Percentiles rank a stretch among this genome's conserved stretches.
These are phyloP conservation scores for Hanseniaspora thailandica DNA, from an alignment of 805 yeast genomes.

Conservation along the genomic window DNA sequence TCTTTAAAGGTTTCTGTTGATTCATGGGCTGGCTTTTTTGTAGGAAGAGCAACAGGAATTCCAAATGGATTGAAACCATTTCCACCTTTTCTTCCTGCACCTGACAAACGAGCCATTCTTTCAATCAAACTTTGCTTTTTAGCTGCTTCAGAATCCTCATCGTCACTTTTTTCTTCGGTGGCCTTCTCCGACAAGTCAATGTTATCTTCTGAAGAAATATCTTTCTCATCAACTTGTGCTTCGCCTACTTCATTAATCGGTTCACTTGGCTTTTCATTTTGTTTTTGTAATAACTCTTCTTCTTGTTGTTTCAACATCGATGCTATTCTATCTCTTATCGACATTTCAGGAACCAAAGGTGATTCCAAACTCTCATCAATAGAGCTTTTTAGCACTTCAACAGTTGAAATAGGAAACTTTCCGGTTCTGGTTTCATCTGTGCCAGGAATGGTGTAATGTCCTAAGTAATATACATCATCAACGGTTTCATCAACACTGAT, in stretches of 20 bases:
- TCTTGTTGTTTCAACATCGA: constrained; percentile 63
- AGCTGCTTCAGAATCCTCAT: constrained; percentile 50
- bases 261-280: constrained; percentile 25
- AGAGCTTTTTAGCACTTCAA: constrained; percentile 28
- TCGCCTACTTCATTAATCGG: neutral
- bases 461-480: constrained; percentile 87
- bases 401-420: constrained; percentile 81
- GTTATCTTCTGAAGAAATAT: constrained; percentile 5
- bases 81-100: constrained; percentile 60
- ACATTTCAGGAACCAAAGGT: constrained; percentile 51
- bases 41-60: constrained; percentile 24
- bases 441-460: constrained; percentile 37
- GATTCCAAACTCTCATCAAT: neutral
- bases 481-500: constrained; percentile 69
- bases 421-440: constrained; percentile 45
- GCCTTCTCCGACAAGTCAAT: constrained; percentile 36
- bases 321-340: constrained; percentile 78
- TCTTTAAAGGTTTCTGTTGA: constrained; percentile 19
- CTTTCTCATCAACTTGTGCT: neutral
- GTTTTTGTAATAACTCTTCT: constrained; percentile 55
- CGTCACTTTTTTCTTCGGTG: constrained; percentile 43
- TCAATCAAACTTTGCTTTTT: constrained; percentile 67
- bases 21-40: constrained; percentile 23
- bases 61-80: constrained; percentile 36
- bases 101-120: constrained; percentile 92